phyloP scores from a whole-genome alignment of 345 rosid species.

The Aquilaria yunnanensis region DNA sequence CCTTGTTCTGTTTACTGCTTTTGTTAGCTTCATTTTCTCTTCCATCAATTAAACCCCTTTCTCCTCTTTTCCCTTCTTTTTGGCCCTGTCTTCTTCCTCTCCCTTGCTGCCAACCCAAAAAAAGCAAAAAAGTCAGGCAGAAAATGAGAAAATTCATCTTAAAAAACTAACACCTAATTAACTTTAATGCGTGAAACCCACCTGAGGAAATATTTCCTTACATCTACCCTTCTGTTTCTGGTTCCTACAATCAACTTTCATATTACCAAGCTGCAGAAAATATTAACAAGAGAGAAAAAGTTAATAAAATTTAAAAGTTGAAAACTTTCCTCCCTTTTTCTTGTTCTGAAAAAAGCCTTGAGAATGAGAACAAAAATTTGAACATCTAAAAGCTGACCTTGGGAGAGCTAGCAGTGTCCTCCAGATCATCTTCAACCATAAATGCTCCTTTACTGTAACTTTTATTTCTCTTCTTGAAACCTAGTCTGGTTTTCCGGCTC shows the following conservation, averaged over 20 bases:
- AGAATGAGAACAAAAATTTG: too few species aligned
- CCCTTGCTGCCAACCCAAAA: constrained; percentile 13
- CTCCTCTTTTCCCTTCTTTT: constrained; percentile 15
- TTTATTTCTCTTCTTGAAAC: constrained; percentile 30
- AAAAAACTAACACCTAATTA: neutral
- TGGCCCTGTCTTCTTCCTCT: constrained; percentile 12
- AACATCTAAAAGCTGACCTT: constrained; percentile 18
- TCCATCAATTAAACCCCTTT: constrained; percentile 13
- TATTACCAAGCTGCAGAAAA: too few species aligned
- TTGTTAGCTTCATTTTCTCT: constrained; percentile 15
- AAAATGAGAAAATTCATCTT: neutral
- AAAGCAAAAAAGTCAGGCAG: neutral
- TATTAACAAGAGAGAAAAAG: too few species aligned
- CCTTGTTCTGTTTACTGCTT: constrained; percentile 37
- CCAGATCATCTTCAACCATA: constrained; percentile 38
- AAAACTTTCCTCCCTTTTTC: too few species aligned
- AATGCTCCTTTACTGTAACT: constrained; percentile 16
- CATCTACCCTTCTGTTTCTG: constrained; percentile 14
- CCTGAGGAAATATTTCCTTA: constrained; percentile 20
- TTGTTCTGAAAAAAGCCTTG: too few species aligned
- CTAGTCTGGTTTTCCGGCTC: constrained; percentile 10
- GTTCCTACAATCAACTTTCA: neutral
- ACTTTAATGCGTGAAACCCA: neutral
- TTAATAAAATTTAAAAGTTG: too few species aligned
- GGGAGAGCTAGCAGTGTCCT: constrained; percentile 61